Evolutionary conservation across 2,329 filamentous ascomycete genomes (phyloP), one percentile per base, ranked within the genome.

Genomic region (Thermothelomyces thermophilus): DNA sequence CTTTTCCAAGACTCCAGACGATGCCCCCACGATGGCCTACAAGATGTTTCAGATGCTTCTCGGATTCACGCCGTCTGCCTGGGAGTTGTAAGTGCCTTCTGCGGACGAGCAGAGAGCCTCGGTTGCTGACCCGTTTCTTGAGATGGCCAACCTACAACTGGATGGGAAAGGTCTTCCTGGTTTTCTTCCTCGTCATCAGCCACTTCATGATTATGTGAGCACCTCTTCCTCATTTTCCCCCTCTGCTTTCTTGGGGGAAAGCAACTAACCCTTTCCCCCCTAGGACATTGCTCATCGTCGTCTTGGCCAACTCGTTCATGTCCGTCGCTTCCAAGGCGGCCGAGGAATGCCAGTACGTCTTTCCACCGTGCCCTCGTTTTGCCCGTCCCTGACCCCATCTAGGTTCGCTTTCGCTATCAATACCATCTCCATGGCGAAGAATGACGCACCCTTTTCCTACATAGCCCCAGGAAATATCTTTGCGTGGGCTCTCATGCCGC

Each of bases 231-330:
- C 24, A 5, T 3, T 26, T 42, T n/a, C n/a, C n/a, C n/a, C 22
- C 14, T 6, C 5, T 22, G 14, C n/a, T 33, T 8, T 10, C 10
- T 37, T 22, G n/a, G n/a, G n/a, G n/a, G n/a, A n/a, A 1, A 16
- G 22, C 16, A n/a, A 17, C 53, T 59, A 34, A 59, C 50, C 20
- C 24, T 17, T n/a, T n/a, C n/a, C n/a, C 41, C 14, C 8, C 48
- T 10, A 80, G 77, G 44, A 95, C 91, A 1, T 95, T 97, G 46
- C 73, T 97, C 30, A 91, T 97, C 60, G 95, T 90, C 0, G 91
- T 97, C n/a, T 68, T 97, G 54, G 95, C 90, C 5, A 96, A 96
- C 64, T 95, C 88, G 0, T 97, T 96, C 71, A 95, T 94, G 86
- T 83, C 86, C 1, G 91, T 96, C 63, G 88, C 93, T 2, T 89